Conservation (phyloP, 2,329 filamentous ascomycete genomes). For the Pseudocercospora macadamiae region DNA sequence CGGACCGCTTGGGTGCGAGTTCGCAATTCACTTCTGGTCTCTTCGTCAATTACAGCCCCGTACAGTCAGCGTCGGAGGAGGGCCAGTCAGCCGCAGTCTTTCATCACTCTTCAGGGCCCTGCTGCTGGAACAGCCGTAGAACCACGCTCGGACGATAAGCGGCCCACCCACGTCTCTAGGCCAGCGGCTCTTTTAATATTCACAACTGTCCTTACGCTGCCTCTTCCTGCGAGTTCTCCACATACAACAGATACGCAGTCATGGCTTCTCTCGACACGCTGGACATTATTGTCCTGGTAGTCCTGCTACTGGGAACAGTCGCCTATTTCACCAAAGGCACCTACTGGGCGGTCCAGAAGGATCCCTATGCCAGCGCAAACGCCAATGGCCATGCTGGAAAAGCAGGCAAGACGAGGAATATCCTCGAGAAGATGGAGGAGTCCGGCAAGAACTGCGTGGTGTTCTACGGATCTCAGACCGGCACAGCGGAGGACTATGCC, state of each 20-base stretch:
- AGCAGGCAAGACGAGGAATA: slow-evolving; percentile 84
- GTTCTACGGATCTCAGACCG: slow-evolving; percentile 98
- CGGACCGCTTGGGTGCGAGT: slow-evolving; percentile 6
- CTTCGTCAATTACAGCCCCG: neutral
- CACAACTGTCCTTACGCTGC: slow-evolving; percentile 10
- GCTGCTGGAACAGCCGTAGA: slow-evolving; percentile 1
- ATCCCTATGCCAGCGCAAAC: slow-evolving; percentile 81
- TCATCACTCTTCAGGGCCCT: slow-evolving; percentile 2
- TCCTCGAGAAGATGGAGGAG: slow-evolving; percentile 95
- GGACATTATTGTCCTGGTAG: slow-evolving; percentile 87
- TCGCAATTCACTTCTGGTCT: neutral
- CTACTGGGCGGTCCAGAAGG: slow-evolving; percentile 85
- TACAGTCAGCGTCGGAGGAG: neutral
- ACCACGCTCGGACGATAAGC: neutral
- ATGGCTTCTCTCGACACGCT: slow-evolving; percentile 98
- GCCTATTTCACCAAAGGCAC: slow-evolving; percentile 98
- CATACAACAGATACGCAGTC: slow-evolving; percentile 31
- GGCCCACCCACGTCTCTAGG: neutral
- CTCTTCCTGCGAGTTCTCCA: neutral
- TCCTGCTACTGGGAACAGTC: slow-evolving; percentile 80
- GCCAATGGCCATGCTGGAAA: slow-evolving; percentile 68
- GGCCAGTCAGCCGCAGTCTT: neutral
- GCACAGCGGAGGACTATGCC: slow-evolving; percentile 97
- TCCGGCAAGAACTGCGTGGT: slow-evolving; percentile 95
- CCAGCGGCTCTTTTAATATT: neutral